Evolutionary conservation across 352 stramenopile genomes (phyloP).

Genomic region (Pythium oligandrum): DNA sequence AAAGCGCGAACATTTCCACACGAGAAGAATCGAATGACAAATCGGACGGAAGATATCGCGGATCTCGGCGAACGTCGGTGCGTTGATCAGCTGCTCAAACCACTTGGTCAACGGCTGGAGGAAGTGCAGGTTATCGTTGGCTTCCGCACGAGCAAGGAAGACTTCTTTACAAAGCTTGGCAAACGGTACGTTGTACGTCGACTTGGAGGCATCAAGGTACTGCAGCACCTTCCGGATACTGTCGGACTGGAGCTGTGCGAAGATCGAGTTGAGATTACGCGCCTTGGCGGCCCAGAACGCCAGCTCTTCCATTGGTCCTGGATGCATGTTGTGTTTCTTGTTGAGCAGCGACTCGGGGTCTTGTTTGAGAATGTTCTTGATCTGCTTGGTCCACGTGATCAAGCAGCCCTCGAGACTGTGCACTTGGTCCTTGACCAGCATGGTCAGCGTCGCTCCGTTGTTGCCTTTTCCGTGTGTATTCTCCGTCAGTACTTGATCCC

Average conservation of each 20-base stretch:
- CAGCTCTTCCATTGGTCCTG: conserved; percentile 85
- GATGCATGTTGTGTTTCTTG: conserved; percentile 47
- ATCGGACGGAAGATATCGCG: conserved; percentile 79
- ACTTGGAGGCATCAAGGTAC: conserved; percentile 85
- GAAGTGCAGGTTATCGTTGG: conserved; percentile 87
- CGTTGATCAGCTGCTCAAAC: conserved; percentile 40
- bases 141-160: conserved; percentile 81
- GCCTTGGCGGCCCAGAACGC: conserved; percentile 85
- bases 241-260: conserved; percentile 86
- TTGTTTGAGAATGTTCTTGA: conserved; percentile 90
- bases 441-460: conserved; percentile 1
- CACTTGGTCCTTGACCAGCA: conserved; percentile 72
- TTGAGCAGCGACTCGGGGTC: conserved; percentile 78
- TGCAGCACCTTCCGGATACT: conserved; percentile 84
- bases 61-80: conserved; percentile 45
- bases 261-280: conserved; percentile 88
- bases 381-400: conserved; percentile 94
- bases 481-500: conserved; percentile 66
- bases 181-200: conserved; percentile 90
- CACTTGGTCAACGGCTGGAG: conserved; percentile 66
- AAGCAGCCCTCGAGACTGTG: conserved; percentile 85
- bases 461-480: conserved; percentile 18
- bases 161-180: conserved; percentile 91
- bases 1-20: conserved; percentile 90
- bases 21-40: conserved; percentile 82